phyloP scores from a whole-genome alignment of 257 asterid species.

The Solanum corneliomulleri region DNA sequence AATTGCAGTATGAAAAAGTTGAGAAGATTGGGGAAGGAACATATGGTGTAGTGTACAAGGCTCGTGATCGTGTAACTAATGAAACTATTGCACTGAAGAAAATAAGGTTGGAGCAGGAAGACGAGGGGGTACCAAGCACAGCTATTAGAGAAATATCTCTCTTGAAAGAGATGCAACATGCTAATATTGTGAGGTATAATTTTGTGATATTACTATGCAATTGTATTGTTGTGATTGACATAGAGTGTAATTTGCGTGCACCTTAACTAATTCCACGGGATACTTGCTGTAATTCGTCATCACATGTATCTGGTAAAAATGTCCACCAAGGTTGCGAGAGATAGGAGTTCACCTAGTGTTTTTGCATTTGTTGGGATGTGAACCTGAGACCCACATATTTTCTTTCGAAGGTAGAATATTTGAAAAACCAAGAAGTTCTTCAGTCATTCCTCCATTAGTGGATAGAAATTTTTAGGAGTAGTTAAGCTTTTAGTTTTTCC shows the following conservation, averaged over 20 bases:
- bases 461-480: background rate
- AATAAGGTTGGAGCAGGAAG: conserved; percentile 96
- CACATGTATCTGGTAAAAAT: background rate
- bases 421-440: background rate
- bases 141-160: conserved; percentile 98
- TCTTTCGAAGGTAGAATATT: background rate
- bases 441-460: background rate
- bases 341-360: background rate
- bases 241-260: background rate
- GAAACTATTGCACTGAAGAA: conserved; percentile 92
- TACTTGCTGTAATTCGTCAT: background rate
- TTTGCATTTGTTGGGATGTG: background rate
- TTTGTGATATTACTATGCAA: background rate
- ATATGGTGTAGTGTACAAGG: conserved; percentile 95
- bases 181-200: conserved; percentile 71
- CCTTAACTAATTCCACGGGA: background rate
- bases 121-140: conserved; percentile 98
- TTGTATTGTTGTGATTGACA: background rate
- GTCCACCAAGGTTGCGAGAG: background rate
- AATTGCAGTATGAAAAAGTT: conserved; percentile 76
- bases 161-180: conserved; percentile 95
- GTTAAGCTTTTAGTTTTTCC: background rate
- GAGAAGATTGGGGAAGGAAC: conserved; percentile 99
- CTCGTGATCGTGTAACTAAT: conserved; percentile 77
- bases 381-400: background rate